These are phyloP conservation scores for Leptomonas pyrrhocoris DNA, from an alignment of 208 protist genomes.

Conservation along the genomic window DNA sequence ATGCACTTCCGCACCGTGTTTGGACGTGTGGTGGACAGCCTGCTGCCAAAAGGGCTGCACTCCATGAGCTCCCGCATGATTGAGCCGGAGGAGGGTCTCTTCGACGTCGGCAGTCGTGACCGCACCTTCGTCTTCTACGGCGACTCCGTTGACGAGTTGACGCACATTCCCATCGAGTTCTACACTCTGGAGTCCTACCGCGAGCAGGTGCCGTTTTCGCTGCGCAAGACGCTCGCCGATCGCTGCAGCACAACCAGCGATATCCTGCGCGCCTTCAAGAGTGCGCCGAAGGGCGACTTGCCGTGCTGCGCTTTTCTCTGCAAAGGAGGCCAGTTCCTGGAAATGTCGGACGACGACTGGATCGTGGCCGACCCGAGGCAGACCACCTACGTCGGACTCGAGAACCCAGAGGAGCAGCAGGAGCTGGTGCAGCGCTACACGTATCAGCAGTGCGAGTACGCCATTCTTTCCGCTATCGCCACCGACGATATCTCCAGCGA, in stretches of 20 bases:
- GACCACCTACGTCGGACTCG: constrained; percentile 64
- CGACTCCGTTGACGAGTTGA: constrained; percentile 75
- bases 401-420: constrained; percentile 78
- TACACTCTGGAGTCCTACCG: constrained; percentile 93
- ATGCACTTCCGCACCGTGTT: constrained; percentile 91
- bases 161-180: constrained; percentile 91
- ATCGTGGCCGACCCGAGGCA: constrained; percentile 74
- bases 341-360: constrained; percentile 90
- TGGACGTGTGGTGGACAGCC: constrained; percentile 87
- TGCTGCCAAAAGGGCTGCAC: constrained; percentile 83
- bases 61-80: constrained; percentile 88
- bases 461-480: constrained; percentile 88
- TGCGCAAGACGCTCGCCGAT: constrained; percentile 83
- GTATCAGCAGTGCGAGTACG: constrained; percentile 91
- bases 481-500: constrained; percentile 92
- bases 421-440: constrained; percentile 76
- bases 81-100: constrained; percentile 73
- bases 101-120: constrained; percentile 43
- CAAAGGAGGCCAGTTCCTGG: constrained; percentile 88
- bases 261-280: constrained; percentile 81
- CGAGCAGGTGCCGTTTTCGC: constrained; percentile 85
- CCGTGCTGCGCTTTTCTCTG: constrained; percentile 85
- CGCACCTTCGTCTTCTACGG: constrained; percentile 92
- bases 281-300: constrained; percentile 67
- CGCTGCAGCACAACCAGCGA: constrained; percentile 64